Conservation (phyloP, 495 filamentous ascomycete genomes). For the Penicillium atrosanguineum region DNA sequence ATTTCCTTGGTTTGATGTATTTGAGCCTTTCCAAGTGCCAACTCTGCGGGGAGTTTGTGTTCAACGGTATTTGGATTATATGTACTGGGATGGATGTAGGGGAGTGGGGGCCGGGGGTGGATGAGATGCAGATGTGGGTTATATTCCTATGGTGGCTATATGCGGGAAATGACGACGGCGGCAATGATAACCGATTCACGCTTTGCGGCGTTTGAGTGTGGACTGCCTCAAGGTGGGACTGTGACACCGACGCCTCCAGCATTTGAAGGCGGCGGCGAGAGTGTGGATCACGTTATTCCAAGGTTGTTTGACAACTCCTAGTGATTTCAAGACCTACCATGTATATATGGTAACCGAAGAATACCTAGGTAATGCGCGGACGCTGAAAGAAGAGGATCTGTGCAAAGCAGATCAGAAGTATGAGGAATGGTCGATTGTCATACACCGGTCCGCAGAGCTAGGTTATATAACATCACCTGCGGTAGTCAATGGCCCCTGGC, state of each 20-base stretch:
- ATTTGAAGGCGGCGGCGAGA: neutral
- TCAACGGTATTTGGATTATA: neutral
- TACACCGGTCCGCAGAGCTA: neutral
- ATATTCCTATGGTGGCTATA: neutral
- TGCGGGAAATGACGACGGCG: neutral
- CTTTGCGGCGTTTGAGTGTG: neutral
- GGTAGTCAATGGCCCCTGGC: neutral
- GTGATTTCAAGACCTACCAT: neutral
- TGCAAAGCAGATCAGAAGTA: neutral
- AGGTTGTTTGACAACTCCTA: neutral
- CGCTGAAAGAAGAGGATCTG: too few relatives aligned
- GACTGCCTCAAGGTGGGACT: neutral
- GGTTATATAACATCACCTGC: neutral
- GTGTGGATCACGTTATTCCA: neutral
- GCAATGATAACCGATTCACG: conserved; percentile 3
- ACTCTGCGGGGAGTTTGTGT: neutral
- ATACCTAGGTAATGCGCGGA: too few relatives aligned
- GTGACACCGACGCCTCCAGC: neutral
- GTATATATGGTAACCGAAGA: neutral
- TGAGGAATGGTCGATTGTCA: neutral
- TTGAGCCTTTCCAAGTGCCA: neutral
- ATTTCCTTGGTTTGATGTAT: conserved; percentile 13
- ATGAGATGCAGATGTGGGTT: neutral
- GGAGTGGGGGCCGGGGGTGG: neutral
- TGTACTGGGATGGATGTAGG: neutral